Evolutionary conservation across 495 filamentous ascomycete species (phyloP).

Genomic region (Penicillium paradoxum): DNA sequence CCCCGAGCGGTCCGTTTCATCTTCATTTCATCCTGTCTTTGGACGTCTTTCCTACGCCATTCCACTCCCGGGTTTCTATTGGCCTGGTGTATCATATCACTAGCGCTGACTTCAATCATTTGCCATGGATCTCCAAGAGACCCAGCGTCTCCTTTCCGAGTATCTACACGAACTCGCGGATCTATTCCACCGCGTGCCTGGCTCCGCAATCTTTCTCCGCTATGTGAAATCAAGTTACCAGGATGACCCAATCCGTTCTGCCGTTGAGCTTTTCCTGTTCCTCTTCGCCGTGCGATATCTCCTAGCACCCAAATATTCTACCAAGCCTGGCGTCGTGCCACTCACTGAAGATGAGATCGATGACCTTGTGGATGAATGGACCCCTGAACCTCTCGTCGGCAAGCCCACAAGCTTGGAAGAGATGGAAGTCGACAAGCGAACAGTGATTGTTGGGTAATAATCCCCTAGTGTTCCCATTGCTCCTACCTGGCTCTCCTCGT

Average conservation of each 20-base stretch:
- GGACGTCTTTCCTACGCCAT: neutral
- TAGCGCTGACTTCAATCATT: neutral
- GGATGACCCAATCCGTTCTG: constrained; percentile 88
- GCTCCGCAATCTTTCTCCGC: constrained; percentile 87
- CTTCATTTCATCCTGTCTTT: neutral
- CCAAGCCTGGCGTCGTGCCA: constrained; percentile 80
- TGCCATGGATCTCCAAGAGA: constrained; percentile 77
- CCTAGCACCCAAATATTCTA: constrained; percentile 84
- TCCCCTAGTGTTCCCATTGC: neutral
- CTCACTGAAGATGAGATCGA: constrained; percentile 95
- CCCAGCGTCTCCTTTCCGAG: constrained; percentile 62
- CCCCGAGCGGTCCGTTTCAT: neutral
- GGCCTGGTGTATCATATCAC: neutral
- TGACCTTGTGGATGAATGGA: constrained; percentile 96
- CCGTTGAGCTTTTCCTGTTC: constrained; percentile 90
- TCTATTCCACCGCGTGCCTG: constrained; percentile 83
- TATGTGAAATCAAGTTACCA: constrained; percentile 97
- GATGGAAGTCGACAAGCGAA: constrained; percentile 75
- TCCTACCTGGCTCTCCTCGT: neutral
- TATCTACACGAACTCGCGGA: constrained; percentile 61
- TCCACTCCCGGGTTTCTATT: neutral
- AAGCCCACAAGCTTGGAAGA: constrained; percentile 67
- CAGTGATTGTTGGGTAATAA: constrained; percentile 84
- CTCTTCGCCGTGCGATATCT: constrained; percentile 94
- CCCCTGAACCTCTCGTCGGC: constrained; percentile 83